Evolutionary conservation across 2,329 filamentous ascomycete genomes (phyloP).

Genomic region (Cordyceps pruinosa): DNA sequence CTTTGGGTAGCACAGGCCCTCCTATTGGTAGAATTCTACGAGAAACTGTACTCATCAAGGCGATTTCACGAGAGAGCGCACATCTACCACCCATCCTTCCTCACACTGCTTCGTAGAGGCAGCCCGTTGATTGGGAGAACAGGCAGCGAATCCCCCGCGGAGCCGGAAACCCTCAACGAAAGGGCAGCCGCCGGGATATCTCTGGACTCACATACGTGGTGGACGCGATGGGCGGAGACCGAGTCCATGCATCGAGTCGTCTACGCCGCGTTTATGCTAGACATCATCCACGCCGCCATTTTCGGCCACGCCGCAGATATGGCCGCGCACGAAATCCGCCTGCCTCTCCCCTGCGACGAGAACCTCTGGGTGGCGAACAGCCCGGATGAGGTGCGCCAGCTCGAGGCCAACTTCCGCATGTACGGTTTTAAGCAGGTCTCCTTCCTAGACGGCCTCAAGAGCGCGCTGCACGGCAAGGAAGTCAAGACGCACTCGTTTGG

Average conservation of each 20-base stretch:
- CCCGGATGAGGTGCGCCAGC: slow-evolving; percentile 66
- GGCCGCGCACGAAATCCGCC: slow-evolving; percentile 81
- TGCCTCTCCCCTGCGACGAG: slow-evolving; percentile 83
- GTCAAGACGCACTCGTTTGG: slow-evolving; percentile 85
- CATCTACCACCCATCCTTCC: slow-evolving; percentile 79
- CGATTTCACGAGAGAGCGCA: slow-evolving; percentile 80
- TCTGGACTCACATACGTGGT: slow-evolving; percentile 50
- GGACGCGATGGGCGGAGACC: slow-evolving; percentile 82
- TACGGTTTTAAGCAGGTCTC: slow-evolving; percentile 73
- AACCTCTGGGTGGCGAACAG: slow-evolving; percentile 76
- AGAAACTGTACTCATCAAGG: slow-evolving; percentile 84
- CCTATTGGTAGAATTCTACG: slow-evolving; percentile 77
- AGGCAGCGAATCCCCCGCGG: slow-evolving; percentile 71
- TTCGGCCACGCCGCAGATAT: slow-evolving; percentile 87
- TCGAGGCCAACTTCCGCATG: slow-evolving; percentile 68
- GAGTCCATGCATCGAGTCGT: slow-evolving; percentile 82
- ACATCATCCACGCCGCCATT: slow-evolving; percentile 85
- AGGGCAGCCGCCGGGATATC: slow-evolving; percentile 33
- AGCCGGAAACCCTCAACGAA: slow-evolving; percentile 24
- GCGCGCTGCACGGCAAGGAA: slow-evolving; percentile 70
- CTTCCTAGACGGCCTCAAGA: slow-evolving; percentile 79
- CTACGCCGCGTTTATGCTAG: slow-evolving; percentile 84
- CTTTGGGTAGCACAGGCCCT: slow-evolving; percentile 85
- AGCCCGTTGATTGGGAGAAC: slow-evolving; percentile 78
- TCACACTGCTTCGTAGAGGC: slow-evolving; percentile 78